Conservation (phyloP, 495 filamentous ascomycete species). For the Elaphomyces granulatus region DNA sequence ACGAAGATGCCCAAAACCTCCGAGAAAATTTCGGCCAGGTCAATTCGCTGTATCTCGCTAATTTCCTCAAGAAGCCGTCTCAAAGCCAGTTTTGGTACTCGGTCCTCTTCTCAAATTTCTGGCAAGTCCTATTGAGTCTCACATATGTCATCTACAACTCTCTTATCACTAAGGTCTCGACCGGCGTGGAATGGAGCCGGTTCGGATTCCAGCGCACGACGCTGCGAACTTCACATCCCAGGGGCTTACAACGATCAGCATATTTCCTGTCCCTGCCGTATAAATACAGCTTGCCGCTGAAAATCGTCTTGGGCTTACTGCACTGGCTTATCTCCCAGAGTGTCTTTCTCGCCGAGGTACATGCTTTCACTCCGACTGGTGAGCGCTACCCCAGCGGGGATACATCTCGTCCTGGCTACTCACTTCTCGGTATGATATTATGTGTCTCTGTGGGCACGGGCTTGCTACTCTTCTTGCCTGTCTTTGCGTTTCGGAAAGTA, state of each 20-base stretch:
- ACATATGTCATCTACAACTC: no score
- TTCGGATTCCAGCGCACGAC: constrained; percentile 8
- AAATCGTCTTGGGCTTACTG: constrained; percentile 12
- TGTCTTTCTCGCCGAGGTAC: constrained; percentile 18
- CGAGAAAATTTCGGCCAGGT: no score
- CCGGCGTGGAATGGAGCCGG: constrained; percentile 10
- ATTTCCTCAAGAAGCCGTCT: no score
- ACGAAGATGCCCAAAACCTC: no score
- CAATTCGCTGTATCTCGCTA: no score
- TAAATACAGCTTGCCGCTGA: constrained; percentile 23
- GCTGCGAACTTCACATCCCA: constrained; percentile 15
- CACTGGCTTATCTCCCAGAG: constrained; percentile 33
- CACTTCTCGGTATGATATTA: neutral
- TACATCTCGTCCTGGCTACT: no score
- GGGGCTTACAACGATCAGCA: constrained; percentile 21
- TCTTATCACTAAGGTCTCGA: no score
- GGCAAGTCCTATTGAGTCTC: no score
- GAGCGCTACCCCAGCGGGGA: no score
- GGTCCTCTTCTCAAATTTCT: constrained; percentile 1
- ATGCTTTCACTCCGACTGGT: neutral
- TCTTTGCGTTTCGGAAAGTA: no score
- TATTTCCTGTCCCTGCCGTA: constrained; percentile 31
- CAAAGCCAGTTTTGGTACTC: neutral
- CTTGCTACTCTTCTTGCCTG: no score
- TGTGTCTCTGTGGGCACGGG: no score